Evolutionary conservation across 148 eudicot genomes (phyloP).

Genomic region (Suaeda aralocaspica): DNA sequence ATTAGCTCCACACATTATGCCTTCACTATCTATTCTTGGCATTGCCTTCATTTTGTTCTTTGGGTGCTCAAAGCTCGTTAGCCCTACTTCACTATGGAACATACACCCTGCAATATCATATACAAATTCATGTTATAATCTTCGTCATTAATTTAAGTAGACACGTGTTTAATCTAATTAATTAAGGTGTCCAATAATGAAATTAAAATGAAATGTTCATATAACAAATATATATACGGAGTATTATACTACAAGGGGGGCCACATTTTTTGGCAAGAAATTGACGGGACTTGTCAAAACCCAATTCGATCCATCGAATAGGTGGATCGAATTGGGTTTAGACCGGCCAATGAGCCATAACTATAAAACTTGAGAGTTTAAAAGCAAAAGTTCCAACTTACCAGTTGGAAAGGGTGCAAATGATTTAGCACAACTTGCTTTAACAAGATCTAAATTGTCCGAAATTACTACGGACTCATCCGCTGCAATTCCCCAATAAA

Average conservation of each 20-base stretch:
- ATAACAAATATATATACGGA: no score
- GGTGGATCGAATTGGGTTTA: background rate
- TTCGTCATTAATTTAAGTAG: background rate
- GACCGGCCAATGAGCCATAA: background rate
- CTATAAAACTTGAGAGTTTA: no score
- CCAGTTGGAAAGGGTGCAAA: constrained; percentile 90
- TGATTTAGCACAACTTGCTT: constrained; percentile 76
- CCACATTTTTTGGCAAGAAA: no score
- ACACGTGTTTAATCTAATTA: background rate
- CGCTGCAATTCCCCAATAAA: constrained; percentile 76
- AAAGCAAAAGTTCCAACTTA: constrained; percentile 11
- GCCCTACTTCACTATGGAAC: constrained; percentile 71
- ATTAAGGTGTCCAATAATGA: no score
- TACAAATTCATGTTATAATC: background rate
- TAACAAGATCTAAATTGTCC: constrained; percentile 56
- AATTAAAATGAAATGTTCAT: no score
- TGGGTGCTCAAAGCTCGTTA: constrained; percentile 80
- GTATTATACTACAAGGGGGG: no score
- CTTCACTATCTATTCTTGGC: constrained; percentile 92
- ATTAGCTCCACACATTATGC: constrained; percentile 72
- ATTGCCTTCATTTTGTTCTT: constrained; percentile 76
- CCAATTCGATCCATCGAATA: background rate
- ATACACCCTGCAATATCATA: constrained; percentile 53
- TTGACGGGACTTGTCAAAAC: no score
- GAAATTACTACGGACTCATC: constrained; percentile 82